These are phyloP conservation scores for Colletotrichum camelliae DNA, from an alignment of 2,329 filamentous ascomycete species.

Conservation along the genomic window DNA sequence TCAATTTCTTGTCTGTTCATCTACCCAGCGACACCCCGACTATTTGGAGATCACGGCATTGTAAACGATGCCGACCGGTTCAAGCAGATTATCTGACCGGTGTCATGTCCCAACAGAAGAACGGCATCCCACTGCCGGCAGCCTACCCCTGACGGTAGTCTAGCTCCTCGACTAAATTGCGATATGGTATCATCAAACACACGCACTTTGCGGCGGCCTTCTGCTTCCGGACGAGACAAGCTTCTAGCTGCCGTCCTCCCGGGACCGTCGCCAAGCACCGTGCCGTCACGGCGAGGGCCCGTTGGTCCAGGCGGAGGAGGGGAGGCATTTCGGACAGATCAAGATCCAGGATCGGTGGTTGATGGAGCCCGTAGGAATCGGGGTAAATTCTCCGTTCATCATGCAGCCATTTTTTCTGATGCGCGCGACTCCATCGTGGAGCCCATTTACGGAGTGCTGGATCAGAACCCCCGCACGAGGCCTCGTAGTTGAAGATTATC, in stretches of 20 bases:
- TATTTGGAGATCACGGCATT: not conserved
- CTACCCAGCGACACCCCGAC: not conserved
- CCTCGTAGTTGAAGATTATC: not conserved
- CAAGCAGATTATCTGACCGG: not conserved
- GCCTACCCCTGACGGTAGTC: not conserved
- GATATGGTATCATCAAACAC: not conserved
- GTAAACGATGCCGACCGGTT: not conserved
- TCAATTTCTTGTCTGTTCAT: not conserved
- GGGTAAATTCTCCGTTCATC: not conserved
- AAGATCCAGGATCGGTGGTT: not conserved
- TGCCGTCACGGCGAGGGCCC: not conserved
- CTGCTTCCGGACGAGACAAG: not conserved
- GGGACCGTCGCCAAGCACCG: not conserved
- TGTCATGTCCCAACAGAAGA: not conserved
- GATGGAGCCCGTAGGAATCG: not conserved
- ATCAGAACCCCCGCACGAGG: not conserved
- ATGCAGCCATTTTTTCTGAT: not conserved
- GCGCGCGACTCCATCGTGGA: not conserved
- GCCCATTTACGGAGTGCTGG: not conserved
- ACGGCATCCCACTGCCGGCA: not conserved
- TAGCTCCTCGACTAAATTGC: not conserved
- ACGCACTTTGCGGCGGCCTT: not conserved
- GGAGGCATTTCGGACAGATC: not conserved
- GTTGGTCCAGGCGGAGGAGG: not conserved
- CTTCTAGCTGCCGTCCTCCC: not conserved